Evolutionary conservation across 805 yeast genomes (phyloP).

Genomic region (Yamadazyma ubonensis): DNA sequence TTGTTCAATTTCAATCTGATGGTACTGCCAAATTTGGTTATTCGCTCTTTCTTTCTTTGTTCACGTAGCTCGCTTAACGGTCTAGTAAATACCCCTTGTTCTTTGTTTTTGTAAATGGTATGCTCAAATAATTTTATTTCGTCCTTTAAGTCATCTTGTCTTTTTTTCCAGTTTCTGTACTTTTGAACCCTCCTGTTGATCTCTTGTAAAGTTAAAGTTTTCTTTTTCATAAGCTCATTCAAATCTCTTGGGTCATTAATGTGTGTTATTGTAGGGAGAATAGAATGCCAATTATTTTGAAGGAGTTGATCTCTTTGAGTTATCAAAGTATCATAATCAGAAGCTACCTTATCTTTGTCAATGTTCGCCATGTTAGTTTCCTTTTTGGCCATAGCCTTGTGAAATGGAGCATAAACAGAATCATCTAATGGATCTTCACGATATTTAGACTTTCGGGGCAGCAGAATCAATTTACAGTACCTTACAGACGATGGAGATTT

Average conservation of each 20-base stretch:
- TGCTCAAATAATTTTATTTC: constrained; percentile 20
- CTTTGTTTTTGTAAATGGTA: background rate
- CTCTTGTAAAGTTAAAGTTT: constrained; percentile 51
- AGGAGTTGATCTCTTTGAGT: constrained; percentile 41
- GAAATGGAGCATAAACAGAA: constrained; percentile 43
- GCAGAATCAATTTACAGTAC: constrained; percentile 1
- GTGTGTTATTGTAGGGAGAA: constrained; percentile 47
- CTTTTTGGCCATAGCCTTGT: constrained; percentile 59
- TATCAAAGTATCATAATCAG: constrained; percentile 56
- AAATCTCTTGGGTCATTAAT: constrained; percentile 48
- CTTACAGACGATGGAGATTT: background rate
- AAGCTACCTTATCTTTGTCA: constrained; percentile 52
- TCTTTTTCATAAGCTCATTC: constrained; percentile 52
- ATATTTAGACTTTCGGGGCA: constrained; percentile 13
- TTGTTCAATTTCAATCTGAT: constrained; percentile 36
- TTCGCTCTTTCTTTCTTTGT: constrained; percentile 24
- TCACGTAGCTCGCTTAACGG: constrained; percentile 24
- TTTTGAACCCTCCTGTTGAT: constrained; percentile 37
- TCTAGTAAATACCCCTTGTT: constrained; percentile 24
- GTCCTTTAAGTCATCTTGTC: constrained; percentile 26
- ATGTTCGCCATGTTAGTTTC: constrained; percentile 58
- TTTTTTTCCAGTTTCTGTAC: constrained; percentile 38
- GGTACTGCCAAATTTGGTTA: constrained; percentile 32
- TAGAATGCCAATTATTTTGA: constrained; percentile 47
- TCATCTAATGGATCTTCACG: constrained; percentile 47